phyloP scores from a whole-genome alignment of 495 filamentous ascomycete species.

The Xylaria sp. region DNA sequence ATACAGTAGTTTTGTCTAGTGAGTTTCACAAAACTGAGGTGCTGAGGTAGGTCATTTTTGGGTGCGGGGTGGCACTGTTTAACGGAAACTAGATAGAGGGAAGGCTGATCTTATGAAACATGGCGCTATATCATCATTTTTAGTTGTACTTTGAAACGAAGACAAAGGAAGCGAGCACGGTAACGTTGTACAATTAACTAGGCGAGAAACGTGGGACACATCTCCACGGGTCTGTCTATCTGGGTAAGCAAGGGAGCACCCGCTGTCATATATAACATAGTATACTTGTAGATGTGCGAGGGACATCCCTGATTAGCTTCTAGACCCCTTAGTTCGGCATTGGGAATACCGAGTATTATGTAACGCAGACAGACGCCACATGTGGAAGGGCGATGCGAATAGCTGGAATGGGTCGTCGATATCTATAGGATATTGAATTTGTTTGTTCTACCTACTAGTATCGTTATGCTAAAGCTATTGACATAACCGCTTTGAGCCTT shows the following conservation, averaged over 20 bases:
- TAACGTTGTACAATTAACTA: neutral
- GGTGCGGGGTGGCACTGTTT: neutral
- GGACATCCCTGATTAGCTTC: slow-evolving; percentile 14
- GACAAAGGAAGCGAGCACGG: neutral
- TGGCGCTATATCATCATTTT: neutral
- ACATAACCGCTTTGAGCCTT: neutral
- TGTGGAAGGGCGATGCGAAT: no score
- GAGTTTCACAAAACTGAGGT: neutral
- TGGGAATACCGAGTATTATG: slow-evolving; percentile 5
- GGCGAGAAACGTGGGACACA: neutral
- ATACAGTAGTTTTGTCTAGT: neutral
- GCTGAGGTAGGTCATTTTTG: neutral
- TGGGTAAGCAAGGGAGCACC: slow-evolving; percentile 13
- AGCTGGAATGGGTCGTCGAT: neutral
- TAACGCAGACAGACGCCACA: neutral
- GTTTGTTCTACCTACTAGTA: neutral
- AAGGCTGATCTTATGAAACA: slow-evolving; percentile 18
- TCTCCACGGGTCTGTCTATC: neutral
- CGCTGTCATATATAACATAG: slow-evolving; percentile 1
- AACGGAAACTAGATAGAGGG: slow-evolving; percentile 8
- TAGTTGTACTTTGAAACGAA: neutral
- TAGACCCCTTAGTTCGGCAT: neutral
- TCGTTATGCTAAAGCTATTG: neutral
- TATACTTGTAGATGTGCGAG: neutral
- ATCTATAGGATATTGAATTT: neutral